Evolutionary conservation across 208 protist genomes (phyloP).

Genomic region (Vickermania spadyakhi): DNA sequence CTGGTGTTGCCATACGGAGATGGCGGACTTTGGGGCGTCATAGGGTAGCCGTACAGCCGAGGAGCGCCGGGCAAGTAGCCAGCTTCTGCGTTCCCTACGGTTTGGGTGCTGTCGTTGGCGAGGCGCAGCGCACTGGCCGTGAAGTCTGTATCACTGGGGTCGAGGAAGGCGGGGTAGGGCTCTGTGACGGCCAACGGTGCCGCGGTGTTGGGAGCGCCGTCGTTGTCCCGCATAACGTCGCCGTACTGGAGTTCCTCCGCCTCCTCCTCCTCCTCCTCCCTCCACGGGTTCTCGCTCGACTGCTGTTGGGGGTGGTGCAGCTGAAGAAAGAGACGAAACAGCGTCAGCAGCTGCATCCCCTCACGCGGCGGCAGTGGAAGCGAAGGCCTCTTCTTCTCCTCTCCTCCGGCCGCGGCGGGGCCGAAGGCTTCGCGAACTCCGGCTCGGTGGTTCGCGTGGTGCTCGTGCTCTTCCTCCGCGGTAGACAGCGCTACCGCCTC

Average conservation of each 20-base stretch:
- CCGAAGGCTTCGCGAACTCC: not conserved
- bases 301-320: slow-evolving; percentile 31
- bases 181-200: not conserved
- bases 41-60: too few relatives aligned
- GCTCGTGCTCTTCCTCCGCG: too few relatives aligned
- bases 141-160: too few relatives aligned
- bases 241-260: slow-evolving; percentile 2
- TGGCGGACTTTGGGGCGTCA: too few relatives aligned
- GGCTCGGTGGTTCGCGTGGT: too few relatives aligned
- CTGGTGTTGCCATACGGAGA: too few relatives aligned
- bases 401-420: not conserved
- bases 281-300: not conserved
- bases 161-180: not conserved
- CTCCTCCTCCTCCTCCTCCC: slow-evolving; percentile 8
- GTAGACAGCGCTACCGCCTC: not conserved
- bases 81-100: too few relatives aligned
- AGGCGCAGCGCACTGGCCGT: too few relatives aligned
- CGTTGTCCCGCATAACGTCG: slow-evolving; percentile 5
- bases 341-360: slow-evolving; percentile 36
- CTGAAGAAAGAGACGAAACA: slow-evolving; percentile 59
- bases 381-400: not conserved
- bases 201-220: not conserved
- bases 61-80: too few relatives aligned
- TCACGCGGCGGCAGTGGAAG: slow-evolving; percentile 12
- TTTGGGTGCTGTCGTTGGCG: too few relatives aligned